phyloP scores from a whole-genome alignment of 2,329 filamentous ascomycete genomes.

The Onygena corvina region DNA sequence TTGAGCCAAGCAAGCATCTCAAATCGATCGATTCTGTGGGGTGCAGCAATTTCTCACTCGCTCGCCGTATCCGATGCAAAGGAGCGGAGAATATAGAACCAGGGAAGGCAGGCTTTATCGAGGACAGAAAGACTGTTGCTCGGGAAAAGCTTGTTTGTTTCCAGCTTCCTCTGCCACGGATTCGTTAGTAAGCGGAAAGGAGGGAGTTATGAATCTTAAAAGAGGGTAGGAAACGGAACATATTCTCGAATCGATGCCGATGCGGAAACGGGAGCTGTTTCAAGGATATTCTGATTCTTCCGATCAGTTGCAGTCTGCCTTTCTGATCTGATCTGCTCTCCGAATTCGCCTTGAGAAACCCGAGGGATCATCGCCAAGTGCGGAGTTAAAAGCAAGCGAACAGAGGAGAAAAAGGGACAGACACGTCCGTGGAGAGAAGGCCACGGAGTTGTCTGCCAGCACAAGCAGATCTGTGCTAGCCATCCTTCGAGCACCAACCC shows the following conservation, averaged over 20 bases:
- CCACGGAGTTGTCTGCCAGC: slow-evolving; percentile 2
- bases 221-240: neutral
- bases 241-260: neutral
- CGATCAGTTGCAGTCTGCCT: no score
- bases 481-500: no score
- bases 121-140: neutral
- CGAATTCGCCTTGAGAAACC: neutral
- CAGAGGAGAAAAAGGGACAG: neutral
- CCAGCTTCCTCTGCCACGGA: slow-evolving; percentile 5
- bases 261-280: neutral
- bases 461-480: no score
- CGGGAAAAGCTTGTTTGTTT: slow-evolving; percentile 4
- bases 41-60: neutral
- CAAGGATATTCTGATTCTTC: neutral
- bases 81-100: neutral
- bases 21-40: slow-evolving; percentile 6
- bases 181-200: neutral
- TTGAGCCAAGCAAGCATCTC: slow-evolving; percentile 2
- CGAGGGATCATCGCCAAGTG: slow-evolving; percentile 3
- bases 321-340: neutral
- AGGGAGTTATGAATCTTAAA: neutral
- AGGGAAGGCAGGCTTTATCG: neutral
- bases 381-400: neutral
- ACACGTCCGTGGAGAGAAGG: slow-evolving; percentile 1
- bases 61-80: neutral